Conservation (phyloP, 2,329 filamentous ascomycete species). For the Aureobasidium sp. region DNA sequence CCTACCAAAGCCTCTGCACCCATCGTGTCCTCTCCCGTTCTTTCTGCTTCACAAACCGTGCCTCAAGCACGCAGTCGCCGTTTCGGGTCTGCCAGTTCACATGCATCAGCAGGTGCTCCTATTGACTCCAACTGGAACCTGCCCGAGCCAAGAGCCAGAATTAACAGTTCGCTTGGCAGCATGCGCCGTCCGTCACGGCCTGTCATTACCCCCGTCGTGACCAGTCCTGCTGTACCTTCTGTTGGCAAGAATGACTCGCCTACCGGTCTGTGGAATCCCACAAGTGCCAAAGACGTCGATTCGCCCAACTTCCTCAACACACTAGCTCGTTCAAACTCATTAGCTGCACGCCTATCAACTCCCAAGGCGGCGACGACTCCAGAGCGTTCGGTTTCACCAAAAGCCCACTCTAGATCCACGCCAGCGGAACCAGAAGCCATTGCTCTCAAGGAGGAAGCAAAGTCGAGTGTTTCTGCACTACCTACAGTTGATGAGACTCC, state of each 20-base stretch:
- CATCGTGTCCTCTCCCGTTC: slow-evolving; percentile 21
- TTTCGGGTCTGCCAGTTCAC: slow-evolving; percentile 17
- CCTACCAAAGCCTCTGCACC: slow-evolving; percentile 26
- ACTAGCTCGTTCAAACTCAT: background rate
- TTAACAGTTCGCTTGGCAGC: slow-evolving; percentile 32
- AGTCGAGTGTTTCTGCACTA: slow-evolving; percentile 7
- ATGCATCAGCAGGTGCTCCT: slow-evolving; percentile 18
- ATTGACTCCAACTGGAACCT: slow-evolving; percentile 18
- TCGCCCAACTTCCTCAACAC: background rate
- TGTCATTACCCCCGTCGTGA: slow-evolving; percentile 13
- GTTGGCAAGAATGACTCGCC: background rate
- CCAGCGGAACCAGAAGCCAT: slow-evolving; percentile 19
- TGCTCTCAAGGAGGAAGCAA: background rate
- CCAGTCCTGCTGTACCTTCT: slow-evolving; percentile 12
- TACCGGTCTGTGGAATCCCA: background rate
- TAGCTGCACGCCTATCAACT: background rate
- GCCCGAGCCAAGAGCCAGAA: slow-evolving; percentile 23
- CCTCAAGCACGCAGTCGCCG: slow-evolving; percentile 23
- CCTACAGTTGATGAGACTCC: slow-evolving; percentile 23
- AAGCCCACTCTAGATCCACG: background rate
- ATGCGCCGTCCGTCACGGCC: slow-evolving; percentile 30
- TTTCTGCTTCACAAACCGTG: slow-evolving; percentile 20
- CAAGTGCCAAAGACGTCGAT: background rate
- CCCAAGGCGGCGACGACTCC: background rate
- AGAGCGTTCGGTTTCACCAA: background rate